These are phyloP conservation scores for Cruciata laevipes DNA, from an alignment of 257 asterid species.

Conservation along the genomic window DNA sequence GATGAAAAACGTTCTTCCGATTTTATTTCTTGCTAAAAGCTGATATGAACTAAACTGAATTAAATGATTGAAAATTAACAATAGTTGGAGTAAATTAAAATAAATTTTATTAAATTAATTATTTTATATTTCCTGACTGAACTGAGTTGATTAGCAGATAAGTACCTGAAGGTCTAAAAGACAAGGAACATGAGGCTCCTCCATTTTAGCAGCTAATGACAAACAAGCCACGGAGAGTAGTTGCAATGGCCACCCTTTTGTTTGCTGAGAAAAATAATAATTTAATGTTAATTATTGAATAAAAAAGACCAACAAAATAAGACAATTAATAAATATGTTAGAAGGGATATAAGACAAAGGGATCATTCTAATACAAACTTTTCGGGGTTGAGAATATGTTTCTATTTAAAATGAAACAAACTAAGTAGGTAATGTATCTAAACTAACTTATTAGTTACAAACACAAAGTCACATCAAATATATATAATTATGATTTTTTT, in stretches of 20 bases:
- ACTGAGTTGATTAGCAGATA: too few relatives aligned
- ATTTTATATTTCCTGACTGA: too few relatives aligned
- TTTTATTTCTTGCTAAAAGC: too few relatives aligned
- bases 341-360: constrained; percentile 9
- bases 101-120: too few relatives aligned
- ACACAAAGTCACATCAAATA: neutral
- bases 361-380: constrained; percentile 10
- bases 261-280: constrained; percentile 37
- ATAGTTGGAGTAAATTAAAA: too few relatives aligned
- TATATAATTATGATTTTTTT: neutral
- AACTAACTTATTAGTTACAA: neutral
- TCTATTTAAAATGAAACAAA: neutral
- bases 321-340: neutral
- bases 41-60: neutral
- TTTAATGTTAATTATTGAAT: neutral
- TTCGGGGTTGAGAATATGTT: neutral
- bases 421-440: neutral
- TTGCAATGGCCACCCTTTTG: constrained; percentile 88
- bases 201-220: constrained; percentile 96
- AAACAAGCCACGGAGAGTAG: constrained; percentile 84
- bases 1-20: too few relatives aligned
- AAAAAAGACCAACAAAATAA: neutral
- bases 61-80: too few relatives aligned
- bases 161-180: constrained; percentile 87
- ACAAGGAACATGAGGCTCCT: constrained; percentile 92